These are phyloP conservation scores for Scedosporium minutisporum DNA, from an alignment of 2,329 filamentous ascomycete species.

Conservation along the genomic window DNA sequence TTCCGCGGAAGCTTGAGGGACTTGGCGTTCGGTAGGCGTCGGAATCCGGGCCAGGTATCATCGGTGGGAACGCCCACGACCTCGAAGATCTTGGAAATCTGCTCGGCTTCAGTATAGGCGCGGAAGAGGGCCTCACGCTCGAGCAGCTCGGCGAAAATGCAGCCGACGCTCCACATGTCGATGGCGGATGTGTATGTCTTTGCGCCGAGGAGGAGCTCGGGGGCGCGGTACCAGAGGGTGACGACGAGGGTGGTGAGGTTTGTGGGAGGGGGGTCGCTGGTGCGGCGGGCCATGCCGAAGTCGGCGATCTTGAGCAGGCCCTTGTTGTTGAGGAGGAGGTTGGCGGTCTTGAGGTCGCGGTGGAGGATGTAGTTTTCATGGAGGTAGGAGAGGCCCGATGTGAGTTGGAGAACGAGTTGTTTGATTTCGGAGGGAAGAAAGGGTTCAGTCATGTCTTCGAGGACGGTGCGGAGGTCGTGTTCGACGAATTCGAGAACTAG, in stretches of 20 bases:
- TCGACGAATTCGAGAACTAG: constrained; percentile 96
- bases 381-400: constrained; percentile 71
- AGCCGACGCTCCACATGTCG: constrained; percentile 95
- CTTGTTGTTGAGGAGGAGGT: constrained; percentile 89
- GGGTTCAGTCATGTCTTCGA: constrained; percentile 88
- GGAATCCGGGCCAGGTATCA: constrained; percentile 76
- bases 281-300: constrained; percentile 94
- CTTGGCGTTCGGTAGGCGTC: constrained; percentile 76
- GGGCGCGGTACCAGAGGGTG: constrained; percentile 91
- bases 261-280: constrained; percentile 62
- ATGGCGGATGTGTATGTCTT: constrained; percentile 65
- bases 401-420: constrained; percentile 75
- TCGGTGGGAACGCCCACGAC: constrained; percentile 81
- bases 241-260: constrained; percentile 88
- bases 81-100: constrained; percentile 78
- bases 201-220: constrained; percentile 78
- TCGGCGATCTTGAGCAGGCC: constrained; percentile 93
- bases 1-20: constrained; percentile 59
- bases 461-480: constrained; percentile 88
- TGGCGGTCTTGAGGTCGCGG: constrained; percentile 87
- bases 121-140: constrained; percentile 74
- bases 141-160: constrained; percentile 88
- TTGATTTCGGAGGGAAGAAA: constrained; percentile 92
- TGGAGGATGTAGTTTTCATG: constrained; percentile 87
- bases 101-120: constrained; percentile 86